Percentiles rank a stretch among this genome's conserved stretches.
Evolutionary conservation across 768 basidiomycete species (phyloP).

Genomic region (Tulasnella sp.): DNA sequence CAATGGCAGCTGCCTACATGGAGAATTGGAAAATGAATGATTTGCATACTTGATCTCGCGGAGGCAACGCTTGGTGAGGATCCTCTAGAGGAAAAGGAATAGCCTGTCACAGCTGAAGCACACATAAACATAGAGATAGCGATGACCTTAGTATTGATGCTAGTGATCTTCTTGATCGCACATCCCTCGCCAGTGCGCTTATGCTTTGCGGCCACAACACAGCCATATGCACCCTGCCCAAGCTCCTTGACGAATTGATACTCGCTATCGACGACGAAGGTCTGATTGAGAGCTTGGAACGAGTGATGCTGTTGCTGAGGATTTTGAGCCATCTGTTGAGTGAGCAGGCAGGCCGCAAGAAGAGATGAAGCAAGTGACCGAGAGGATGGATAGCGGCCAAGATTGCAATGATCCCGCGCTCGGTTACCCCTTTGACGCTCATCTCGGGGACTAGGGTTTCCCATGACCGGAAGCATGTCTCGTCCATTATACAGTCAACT

Average conservation of each 20-base stretch:
- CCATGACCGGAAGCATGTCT: too few relatives aligned
- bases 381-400: background rate
- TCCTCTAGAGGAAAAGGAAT: conserved; percentile 43
- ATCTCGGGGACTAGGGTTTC: too few relatives aligned
- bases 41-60: conserved; percentile 73
- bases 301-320: conserved; percentile 62
- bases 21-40: background rate
- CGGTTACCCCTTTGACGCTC: too few relatives aligned
- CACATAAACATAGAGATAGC: conserved; percentile 27
- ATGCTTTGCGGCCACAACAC: conserved; percentile 78
- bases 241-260: conserved; percentile 96
- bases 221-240: conserved; percentile 91
- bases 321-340: background rate
- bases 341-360: too few relatives aligned
- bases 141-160: conserved; percentile 76
- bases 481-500: too few relatives aligned
- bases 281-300: conserved; percentile 76
- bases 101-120: background rate
- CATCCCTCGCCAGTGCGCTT: conserved; percentile 76
- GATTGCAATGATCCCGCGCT: too few relatives aligned
- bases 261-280: conserved; percentile 76
- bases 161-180: conserved; percentile 94
- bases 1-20: conserved; percentile 16
- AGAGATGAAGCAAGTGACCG: background rate
- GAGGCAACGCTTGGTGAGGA: conserved; percentile 92